These are phyloP conservation scores for Cenococcum geophilum DNA, from an alignment of 495 filamentous ascomycete species.

Conservation along the genomic window DNA sequence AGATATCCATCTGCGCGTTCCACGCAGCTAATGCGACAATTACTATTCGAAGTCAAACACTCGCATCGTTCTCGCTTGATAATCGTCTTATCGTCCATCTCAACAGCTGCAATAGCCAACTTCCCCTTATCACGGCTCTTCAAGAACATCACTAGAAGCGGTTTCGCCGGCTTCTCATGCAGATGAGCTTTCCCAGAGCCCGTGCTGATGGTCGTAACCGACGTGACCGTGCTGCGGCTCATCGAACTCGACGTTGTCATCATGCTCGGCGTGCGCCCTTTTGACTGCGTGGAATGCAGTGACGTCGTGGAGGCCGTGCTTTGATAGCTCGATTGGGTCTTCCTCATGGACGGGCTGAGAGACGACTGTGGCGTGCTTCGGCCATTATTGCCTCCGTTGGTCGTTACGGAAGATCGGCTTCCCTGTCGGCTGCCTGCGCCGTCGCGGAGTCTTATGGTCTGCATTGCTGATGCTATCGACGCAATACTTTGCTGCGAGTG, in stretches of 20 bases:
- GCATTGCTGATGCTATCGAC: no score
- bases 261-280: background rate
- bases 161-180: conserved; percentile 6
- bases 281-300: no score
- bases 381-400: no score
- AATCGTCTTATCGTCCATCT: background rate
- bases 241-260: background rate
- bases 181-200: background rate
- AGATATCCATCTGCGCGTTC: background rate
- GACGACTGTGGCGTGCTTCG: no score
- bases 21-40: background rate
- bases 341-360: no score
- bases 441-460: no score
- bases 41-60: background rate
- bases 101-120: background rate
- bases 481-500: no score
- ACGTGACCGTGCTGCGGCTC: background rate
- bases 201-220: conserved; percentile 1
- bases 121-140: background rate
- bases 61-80: background rate
- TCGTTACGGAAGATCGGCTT: no score
- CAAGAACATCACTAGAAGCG: conserved; percentile 2
- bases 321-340: no score
- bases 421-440: no score
- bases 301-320: no score